Evolutionary conservation across 2,329 filamentous ascomycete species (phyloP).

Genomic region (Penicillium sp.): DNA sequence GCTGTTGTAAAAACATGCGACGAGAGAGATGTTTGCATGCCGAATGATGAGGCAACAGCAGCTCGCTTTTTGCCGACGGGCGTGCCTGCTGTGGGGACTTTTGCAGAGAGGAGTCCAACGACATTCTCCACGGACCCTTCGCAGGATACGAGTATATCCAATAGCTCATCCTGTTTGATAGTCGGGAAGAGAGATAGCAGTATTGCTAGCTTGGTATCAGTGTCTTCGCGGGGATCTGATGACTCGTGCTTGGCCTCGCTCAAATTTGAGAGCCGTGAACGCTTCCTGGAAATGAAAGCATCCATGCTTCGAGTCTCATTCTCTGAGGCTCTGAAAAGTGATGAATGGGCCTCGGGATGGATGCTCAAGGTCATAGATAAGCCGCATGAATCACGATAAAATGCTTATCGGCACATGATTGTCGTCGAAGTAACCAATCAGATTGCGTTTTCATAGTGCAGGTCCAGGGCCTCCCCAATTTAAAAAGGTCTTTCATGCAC

Average conservation of each 20-base stretch:
- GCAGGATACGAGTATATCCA: slow-evolving; percentile 69
- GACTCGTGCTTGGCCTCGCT: slow-evolving; percentile 7
- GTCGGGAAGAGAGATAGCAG: slow-evolving; percentile 66
- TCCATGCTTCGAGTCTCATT: slow-evolving; percentile 27
- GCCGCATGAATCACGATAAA: slow-evolving; percentile 5
- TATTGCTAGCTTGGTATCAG: slow-evolving; percentile 79
- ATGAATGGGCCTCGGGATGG: not conserved
- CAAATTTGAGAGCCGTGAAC: slow-evolving; percentile 19
- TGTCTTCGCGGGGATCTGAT: slow-evolving; percentile 51
- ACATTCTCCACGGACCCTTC: slow-evolving; percentile 66
- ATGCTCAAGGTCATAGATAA: not conserved
- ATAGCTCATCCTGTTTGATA: slow-evolving; percentile 55
- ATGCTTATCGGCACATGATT: slow-evolving; percentile 26
- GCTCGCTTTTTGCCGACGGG: slow-evolving; percentile 31
- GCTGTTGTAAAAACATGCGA: slow-evolving; percentile 39
- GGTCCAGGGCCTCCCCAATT: not conserved
- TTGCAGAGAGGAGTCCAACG: slow-evolving; percentile 45
- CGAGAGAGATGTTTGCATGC: slow-evolving; percentile 57
- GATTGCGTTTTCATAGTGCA: not conserved
- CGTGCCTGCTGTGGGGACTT: slow-evolving; percentile 6
- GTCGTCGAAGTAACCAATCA: slow-evolving; percentile 25
- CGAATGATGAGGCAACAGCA: slow-evolving; percentile 32
- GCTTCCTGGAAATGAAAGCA: slow-evolving; percentile 34
- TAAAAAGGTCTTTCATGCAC: too few species aligned
- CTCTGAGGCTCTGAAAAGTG: not conserved